Conservation (phyloP, 1,284 basidiomycete species). For the Takashimella koratensis region DNA sequence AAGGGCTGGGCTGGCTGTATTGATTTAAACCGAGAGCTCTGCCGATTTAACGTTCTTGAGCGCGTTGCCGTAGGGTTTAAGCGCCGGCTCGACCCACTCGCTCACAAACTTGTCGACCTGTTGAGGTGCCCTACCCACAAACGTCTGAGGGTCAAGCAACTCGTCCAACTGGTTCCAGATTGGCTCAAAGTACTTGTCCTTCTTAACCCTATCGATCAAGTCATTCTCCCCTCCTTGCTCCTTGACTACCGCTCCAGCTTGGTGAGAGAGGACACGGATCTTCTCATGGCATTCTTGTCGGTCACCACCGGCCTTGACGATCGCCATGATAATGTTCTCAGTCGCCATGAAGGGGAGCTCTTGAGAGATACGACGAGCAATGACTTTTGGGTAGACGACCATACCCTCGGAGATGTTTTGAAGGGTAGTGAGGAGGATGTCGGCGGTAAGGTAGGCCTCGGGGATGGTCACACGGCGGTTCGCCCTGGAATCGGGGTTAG, state of each 20-base stretch:
- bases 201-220: constrained; percentile 79
- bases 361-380: constrained; percentile 82
- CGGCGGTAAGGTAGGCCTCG: constrained; percentile 94
- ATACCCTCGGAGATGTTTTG: constrained; percentile 97
- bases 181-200: constrained; percentile 62
- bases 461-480: constrained; percentile 95
- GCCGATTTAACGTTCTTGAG: constrained; percentile 60
- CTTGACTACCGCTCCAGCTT: constrained; percentile 93
- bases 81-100: constrained; percentile 86
- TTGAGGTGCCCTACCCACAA: constrained; percentile 85
- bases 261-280: constrained; percentile 92
- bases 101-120: constrained; percentile 85
- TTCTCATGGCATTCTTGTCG: constrained; percentile 96
- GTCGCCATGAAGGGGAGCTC: constrained; percentile 99
- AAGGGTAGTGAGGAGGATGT: constrained; percentile 90
- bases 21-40: constrained; percentile 54
- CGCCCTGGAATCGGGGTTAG: constrained; percentile 62
- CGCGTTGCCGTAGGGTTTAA: constrained; percentile 62
- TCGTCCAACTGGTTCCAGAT: constrained; percentile 53
- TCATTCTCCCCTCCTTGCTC: constrained; percentile 94
- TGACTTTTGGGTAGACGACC: constrained; percentile 96
- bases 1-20: no score
- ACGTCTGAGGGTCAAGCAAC: constrained; percentile 72
- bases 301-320: constrained; percentile 91
- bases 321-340: constrained; percentile 99